Percentiles rank a stretch among this genome's conserved stretches.
Conservation (phyloP, 2,329 filamentous ascomycete species). For the Sporothrix luriei region DNA sequence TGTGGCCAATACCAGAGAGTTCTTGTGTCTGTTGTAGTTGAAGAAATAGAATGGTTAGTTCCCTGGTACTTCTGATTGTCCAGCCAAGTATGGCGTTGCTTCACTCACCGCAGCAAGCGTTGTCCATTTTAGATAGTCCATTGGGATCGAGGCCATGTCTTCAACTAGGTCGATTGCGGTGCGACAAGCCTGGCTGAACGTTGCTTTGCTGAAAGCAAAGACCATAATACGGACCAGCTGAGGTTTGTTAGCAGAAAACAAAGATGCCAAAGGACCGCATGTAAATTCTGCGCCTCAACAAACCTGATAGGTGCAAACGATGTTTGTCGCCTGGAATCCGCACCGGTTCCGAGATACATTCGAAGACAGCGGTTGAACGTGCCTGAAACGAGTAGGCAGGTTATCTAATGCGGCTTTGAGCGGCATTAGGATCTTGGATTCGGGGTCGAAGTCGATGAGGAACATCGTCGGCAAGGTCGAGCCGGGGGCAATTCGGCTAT, state of each 20-base stretch:
- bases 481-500: neutral
- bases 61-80: neutral
- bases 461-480: neutral
- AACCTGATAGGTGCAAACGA: slow-evolving; percentile 29
- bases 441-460: slow-evolving; percentile 23
- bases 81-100: neutral
- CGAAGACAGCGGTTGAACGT: neutral
- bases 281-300: neutral
- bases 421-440: slow-evolving; percentile 5
- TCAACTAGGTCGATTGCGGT: slow-evolving; percentile 27
- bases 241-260: neutral
- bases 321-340: slow-evolving; percentile 30
- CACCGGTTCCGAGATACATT: slow-evolving; percentile 25
- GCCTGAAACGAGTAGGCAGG: slow-evolving; percentile 8
- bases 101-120: slow-evolving; percentile 19
- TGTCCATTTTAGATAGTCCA: slow-evolving; percentile 27
- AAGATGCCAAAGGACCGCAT: too few relatives aligned
- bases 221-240: slow-evolving; percentile 26
- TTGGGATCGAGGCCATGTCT: slow-evolving; percentile 25
- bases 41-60: neutral
- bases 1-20: slow-evolving; percentile 26
- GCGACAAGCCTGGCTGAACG: slow-evolving; percentile 25
- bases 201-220: slow-evolving; percentile 20
- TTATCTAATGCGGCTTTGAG: neutral
- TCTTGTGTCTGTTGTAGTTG: slow-evolving; percentile 22